These are phyloP conservation scores for Paxillus involutus DNA, from an alignment of 768 basidiomycete species.

Conservation along the genomic window DNA sequence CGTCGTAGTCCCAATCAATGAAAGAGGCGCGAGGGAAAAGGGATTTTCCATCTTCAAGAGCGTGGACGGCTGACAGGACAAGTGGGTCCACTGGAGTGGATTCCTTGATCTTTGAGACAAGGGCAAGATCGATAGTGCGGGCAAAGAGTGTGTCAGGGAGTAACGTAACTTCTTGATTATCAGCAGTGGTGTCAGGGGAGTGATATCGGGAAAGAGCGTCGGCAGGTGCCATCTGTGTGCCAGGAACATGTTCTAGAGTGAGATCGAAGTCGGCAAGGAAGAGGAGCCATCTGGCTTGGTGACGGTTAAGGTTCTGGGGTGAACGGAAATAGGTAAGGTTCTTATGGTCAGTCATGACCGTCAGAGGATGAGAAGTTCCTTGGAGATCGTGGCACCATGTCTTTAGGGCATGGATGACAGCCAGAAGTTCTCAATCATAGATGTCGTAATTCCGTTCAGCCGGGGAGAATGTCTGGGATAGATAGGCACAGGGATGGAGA, in stretches of 20 bases:
- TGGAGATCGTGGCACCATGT: conserved; percentile 16
- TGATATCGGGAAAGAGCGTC: neutral
- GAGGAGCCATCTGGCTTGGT: neutral
- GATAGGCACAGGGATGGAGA: too few species aligned
- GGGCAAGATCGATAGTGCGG: neutral
- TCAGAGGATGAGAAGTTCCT: too few species aligned
- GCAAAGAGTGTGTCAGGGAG: neutral
- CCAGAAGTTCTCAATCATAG: conserved; percentile 8
- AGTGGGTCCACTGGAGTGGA: neutral
- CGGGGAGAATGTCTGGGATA: too few species aligned
- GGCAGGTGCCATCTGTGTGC: neutral
- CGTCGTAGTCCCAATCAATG: too few species aligned
- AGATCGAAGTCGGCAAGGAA: neutral
- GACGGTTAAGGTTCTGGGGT: neutral
- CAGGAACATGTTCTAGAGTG: neutral
- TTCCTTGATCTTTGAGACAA: too few species aligned
- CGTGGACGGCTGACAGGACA: neutral
- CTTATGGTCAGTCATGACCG: too few species aligned
- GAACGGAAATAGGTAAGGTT: too few species aligned
- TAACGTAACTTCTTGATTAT: neutral
- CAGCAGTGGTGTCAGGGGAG: neutral
- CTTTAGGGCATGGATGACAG: conserved; percentile 22
- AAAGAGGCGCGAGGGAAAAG: too few species aligned
- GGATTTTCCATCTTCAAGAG: neutral
- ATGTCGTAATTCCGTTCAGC: too few species aligned